phyloP scores from a whole-genome alignment of 176 grass and related monocot genomes.

The Canna indica region DNA sequence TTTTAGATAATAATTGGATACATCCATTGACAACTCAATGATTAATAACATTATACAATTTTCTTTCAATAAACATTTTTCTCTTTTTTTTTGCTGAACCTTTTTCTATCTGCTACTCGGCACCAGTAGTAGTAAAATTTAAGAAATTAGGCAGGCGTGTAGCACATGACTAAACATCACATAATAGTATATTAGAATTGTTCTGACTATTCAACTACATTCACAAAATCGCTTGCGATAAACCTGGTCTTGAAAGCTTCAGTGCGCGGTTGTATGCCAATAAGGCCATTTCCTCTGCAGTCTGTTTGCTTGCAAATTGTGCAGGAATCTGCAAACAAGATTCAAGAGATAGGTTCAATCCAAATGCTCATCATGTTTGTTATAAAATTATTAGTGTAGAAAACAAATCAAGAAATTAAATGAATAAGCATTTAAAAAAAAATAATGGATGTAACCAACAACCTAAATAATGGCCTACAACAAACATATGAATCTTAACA shows the following conservation, averaged over 20 bases:
- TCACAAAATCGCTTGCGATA: not conserved
- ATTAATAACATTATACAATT: too few relatives aligned
- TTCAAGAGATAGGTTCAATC: not conserved
- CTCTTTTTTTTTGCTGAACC: not conserved
- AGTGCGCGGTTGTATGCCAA: conserved; percentile 69
- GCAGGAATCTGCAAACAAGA: conserved; percentile 46
- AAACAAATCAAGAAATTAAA: not conserved
- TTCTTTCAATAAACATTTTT: not conserved
- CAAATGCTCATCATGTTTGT: not conserved
- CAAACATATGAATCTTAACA: not conserved
- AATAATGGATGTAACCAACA: not conserved
- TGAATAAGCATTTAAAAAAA: too few relatives aligned
- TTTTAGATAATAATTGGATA: too few relatives aligned
- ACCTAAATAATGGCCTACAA: not conserved
- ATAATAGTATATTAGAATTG: not conserved
- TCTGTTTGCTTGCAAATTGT: conserved; percentile 70
- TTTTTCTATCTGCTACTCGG: not conserved
- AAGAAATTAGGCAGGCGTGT: not conserved
- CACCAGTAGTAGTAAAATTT: not conserved
- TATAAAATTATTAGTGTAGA: not conserved
- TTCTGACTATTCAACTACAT: not conserved
- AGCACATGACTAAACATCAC: not conserved
- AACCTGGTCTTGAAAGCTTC: conserved; percentile 84
- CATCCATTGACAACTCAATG: too few relatives aligned
- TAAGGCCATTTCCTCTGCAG: conserved; percentile 78